These are phyloP conservation scores for Darksidea phi DNA, from an alignment of 495 filamentous ascomycete genomes.

Conservation along the genomic window DNA sequence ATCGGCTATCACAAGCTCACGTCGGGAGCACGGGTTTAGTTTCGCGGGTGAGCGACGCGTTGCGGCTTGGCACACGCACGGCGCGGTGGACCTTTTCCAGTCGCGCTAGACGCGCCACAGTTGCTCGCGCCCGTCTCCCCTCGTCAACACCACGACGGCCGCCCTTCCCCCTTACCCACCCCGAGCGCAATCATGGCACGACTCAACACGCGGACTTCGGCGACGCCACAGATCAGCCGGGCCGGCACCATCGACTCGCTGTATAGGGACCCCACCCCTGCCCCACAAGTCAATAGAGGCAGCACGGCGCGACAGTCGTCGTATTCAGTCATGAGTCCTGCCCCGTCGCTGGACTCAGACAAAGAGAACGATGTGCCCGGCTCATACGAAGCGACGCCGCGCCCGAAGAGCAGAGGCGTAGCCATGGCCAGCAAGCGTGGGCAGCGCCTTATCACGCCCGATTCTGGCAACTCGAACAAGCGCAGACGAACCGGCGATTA, in stretches of 20 bases:
- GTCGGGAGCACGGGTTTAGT: no score
- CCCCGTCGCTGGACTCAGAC: constrained; percentile 51
- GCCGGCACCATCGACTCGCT: constrained; percentile 24
- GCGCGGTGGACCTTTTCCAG: no score
- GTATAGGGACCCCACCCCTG: constrained; percentile 29
- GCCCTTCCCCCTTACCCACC: neutral
- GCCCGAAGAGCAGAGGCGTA: constrained; percentile 3
- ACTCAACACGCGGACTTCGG: constrained; percentile 27
- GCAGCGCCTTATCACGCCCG: constrained; percentile 15
- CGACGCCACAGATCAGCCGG: constrained; percentile 20
- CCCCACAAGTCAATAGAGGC: neutral
- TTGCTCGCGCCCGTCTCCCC: neutral
- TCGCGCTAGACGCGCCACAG: neutral
- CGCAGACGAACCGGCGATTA: constrained; percentile 22
- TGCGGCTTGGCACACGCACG: no score
- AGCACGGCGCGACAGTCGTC: constrained; percentile 14
- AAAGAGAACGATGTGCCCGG: constrained; percentile 55
- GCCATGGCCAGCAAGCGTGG: constrained; percentile 7
- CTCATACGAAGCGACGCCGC: constrained; percentile 22
- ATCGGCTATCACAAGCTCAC: no score
- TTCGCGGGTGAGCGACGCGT: no score
- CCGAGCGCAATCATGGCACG: constrained; percentile 30
- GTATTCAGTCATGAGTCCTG: constrained; percentile 45
- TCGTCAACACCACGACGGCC: neutral
- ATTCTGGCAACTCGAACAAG: constrained; percentile 15